Evolutionary conservation across 495 filamentous ascomycete species (phyloP).

Genomic region (Xylaria palmicola): DNA sequence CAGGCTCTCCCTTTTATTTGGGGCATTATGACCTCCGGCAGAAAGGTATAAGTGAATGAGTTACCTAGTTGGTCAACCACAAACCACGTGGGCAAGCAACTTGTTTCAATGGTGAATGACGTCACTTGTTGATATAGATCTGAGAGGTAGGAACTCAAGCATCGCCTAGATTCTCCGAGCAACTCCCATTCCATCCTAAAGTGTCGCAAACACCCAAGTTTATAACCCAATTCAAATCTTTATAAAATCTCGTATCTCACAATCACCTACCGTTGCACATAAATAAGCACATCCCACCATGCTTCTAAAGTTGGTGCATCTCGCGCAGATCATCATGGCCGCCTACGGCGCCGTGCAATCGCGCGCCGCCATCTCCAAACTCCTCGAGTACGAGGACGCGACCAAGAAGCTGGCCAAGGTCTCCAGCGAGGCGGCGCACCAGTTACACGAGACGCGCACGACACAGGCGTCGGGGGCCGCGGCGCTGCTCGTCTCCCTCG

Average conservation of each 20-base stretch:
- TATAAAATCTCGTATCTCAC: too few species aligned
- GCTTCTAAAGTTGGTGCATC: constrained; percentile 15
- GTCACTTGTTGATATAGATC: not conserved
- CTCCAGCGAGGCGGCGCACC: constrained; percentile 36
- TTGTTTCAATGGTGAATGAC: not conserved
- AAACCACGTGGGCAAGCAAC: constrained; percentile 3
- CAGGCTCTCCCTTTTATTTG: too few species aligned
- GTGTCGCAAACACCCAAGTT: not conserved
- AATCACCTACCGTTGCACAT: not conserved
- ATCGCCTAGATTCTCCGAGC: too few species aligned
- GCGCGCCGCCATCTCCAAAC: constrained; percentile 42
- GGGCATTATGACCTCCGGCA: not conserved
- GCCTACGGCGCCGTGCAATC: constrained; percentile 29
- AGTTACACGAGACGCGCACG: constrained; percentile 41
- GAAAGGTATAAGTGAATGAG: not conserved
- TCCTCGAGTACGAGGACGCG: constrained; percentile 41
- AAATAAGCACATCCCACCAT: not conserved
- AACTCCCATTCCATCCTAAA: too few species aligned
- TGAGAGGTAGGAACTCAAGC: too few species aligned
- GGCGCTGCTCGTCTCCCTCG: constrained; percentile 16
- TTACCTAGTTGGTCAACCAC: too few species aligned
- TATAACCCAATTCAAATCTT: too few species aligned
- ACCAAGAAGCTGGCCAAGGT: constrained; percentile 42
- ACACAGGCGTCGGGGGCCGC: constrained; percentile 39
- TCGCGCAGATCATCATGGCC: constrained; percentile 17